Evolutionary conservation across 805 yeast genomes (phyloP).

Genomic region (Nakazawaea peltata): DNA sequence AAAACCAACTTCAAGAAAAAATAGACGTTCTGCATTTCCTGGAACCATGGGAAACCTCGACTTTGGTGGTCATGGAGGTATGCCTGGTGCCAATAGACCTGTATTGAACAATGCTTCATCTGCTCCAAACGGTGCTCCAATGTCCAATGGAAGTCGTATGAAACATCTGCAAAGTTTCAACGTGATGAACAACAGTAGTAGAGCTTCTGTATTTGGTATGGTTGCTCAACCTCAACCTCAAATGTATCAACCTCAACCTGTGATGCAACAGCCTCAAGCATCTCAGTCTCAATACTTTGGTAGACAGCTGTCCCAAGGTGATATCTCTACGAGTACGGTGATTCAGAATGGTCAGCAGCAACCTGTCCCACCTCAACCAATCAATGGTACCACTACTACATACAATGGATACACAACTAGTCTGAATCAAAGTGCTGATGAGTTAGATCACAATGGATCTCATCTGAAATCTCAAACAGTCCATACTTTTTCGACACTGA

Average conservation of each 20-base stretch:
- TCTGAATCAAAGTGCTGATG: no score
- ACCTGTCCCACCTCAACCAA: no score
- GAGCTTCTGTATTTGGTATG: constrained; percentile 9
- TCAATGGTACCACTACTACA: no score
- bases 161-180: constrained; percentile 13
- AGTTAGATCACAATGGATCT: no score
- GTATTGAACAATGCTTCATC: background rate
- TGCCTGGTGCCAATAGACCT: constrained; percentile 17
- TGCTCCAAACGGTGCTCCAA: background rate
- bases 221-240: constrained; percentile 5
- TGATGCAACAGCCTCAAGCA: background rate
- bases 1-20: constrained; percentile 35
- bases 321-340: constrained; percentile 9
- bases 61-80: constrained; percentile 18
- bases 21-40: constrained; percentile 30
- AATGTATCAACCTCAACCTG: no score
- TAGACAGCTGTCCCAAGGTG: constrained; percentile 2
- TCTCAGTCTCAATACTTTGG: constrained; percentile 1
- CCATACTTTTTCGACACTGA: background rate
- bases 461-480: constrained; percentile 3
- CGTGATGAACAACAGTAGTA: constrained; percentile 10
- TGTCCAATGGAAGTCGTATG: background rate
- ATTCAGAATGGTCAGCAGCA: constrained; percentile 5
- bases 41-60: constrained; percentile 13
- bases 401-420: no score